Percentiles rank a stretch among this genome's conserved stretches.
phyloP scores from a whole-genome alignment of 1,139 yeast species.

The Blastobotrys apis region DNA sequence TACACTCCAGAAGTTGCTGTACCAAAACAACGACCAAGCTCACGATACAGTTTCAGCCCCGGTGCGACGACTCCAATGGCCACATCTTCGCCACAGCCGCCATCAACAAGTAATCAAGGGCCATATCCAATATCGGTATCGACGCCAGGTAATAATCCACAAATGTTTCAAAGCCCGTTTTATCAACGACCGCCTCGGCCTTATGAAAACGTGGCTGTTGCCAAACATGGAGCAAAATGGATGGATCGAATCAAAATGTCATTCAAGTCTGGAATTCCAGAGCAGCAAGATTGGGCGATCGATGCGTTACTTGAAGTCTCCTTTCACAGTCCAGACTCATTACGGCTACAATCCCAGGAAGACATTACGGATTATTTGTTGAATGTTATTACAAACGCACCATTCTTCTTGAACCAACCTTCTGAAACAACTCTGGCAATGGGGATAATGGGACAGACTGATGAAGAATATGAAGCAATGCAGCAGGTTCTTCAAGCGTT shows the following conservation, averaged over 20 bases:
- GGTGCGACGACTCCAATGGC: not conserved
- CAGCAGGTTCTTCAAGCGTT: slow-evolving; percentile 57
- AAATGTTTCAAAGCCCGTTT: slow-evolving; percentile 30
- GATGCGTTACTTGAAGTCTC: slow-evolving; percentile 56
- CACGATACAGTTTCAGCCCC: slow-evolving; percentile 10
- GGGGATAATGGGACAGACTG: slow-evolving; percentile 18
- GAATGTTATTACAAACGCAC: slow-evolving; percentile 6
- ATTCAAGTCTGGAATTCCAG: slow-evolving; percentile 52
- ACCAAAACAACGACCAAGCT: slow-evolving; percentile 15
- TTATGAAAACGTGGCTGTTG: slow-evolving; percentile 15
- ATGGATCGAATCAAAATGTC: slow-evolving; percentile 60
- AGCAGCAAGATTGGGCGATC: slow-evolving; percentile 66
- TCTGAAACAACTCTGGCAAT: slow-evolving; percentile 5
- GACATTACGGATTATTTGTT: slow-evolving; percentile 13
- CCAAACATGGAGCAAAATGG: slow-evolving; percentile 29
- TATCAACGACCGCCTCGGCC: slow-evolving; percentile 20
- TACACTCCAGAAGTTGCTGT: slow-evolving; percentile 18
- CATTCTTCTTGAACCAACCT: slow-evolving; percentile 14
- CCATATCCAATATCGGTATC: slow-evolving; percentile 33
- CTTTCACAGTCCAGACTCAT: slow-evolving; percentile 44
- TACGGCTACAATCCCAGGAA: slow-evolving; percentile 45
- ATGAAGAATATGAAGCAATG: slow-evolving; percentile 34
- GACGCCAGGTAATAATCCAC: slow-evolving; percentile 36
- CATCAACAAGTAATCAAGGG: not conserved
- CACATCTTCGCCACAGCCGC: slow-evolving; percentile 2